Base-by-base conservation (phyloP, 2,329 filamentous ascomycete genomes). In the Corinectria fuckeliana region DNA sequence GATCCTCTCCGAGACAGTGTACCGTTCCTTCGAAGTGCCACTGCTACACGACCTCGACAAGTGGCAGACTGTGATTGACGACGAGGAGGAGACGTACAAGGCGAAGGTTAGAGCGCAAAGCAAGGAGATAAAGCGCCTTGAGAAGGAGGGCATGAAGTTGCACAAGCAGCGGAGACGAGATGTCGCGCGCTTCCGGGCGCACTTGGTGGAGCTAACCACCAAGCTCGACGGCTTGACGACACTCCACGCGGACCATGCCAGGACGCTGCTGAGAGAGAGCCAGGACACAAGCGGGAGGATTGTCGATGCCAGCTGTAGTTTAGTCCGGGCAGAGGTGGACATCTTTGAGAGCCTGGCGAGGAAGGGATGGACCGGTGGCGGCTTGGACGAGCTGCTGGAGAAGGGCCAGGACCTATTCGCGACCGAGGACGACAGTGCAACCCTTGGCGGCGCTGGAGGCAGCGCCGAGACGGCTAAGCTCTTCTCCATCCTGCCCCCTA, bases 31-130 rank as follows among this genome's bases (percentile, higher is more conserved):
- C 71, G 88, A 90, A 74, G 86, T 90, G 34, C 88, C 88, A 4
- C 77, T 90, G 20, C 79, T 90, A n/a, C 86, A 89, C 75, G 88
- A 90, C 75, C 78, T 90, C 26, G 88, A 90, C 73, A 82, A 82
- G 63, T 90, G 87, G 86, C 81, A 82, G 53, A 80, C 80, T 51
- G 82, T 84, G 65, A 84, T 89, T 58, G 86, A 88, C 59, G 87
- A 89, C 66, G 88, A 89, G 69, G 84, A 88, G 69, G 82, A 85
- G 53, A 76, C 78, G 10, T 90, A 90, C 72, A 80, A 82, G 66
- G 78, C 80, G 50, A 81, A 81, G 39, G 83, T 85, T 36, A 82
- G 81, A 59, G 75, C 75, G 26, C 85, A 86, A 73, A 82, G 78
- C 64, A 80, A 76, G 56, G 88, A 90, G 75, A 89, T 90, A 66